phyloP scores from a whole-genome alignment of 495 filamentous ascomycete species.

The Podospora didyma region DNA sequence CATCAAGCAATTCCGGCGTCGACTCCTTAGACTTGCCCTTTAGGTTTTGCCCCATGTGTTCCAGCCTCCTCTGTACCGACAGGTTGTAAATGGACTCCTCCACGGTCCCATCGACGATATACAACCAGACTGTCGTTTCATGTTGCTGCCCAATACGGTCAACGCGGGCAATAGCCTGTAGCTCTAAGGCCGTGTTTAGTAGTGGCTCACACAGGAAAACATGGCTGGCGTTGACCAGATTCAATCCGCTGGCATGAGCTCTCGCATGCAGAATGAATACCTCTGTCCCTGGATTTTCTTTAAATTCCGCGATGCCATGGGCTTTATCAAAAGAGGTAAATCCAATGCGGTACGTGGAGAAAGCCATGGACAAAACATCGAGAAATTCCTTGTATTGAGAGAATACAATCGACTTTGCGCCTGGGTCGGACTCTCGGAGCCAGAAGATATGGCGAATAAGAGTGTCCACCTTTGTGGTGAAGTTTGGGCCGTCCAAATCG shows the following conservation, averaged over 20 bases:
- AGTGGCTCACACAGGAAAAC: constrained; percentile 93
- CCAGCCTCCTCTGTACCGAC: constrained; percentile 70
- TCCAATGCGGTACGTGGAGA: constrained; percentile 65
- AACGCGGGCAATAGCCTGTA: constrained; percentile 90
- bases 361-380: constrained; percentile 63
- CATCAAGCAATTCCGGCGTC: constrained; percentile 37
- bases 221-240: constrained; percentile 86
- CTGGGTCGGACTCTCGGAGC: constrained; percentile 79
- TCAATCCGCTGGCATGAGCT: constrained; percentile 82
- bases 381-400: constrained; percentile 79
- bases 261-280: constrained; percentile 87
- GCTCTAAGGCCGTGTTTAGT: constrained; percentile 86
- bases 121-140: constrained; percentile 91
- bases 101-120: constrained; percentile 81
- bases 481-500: constrained; percentile 65
- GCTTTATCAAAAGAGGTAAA: constrained; percentile 60
- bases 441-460: constrained; percentile 78
- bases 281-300: constrained; percentile 67
- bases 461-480: constrained; percentile 85
- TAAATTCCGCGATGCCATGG: constrained; percentile 68
- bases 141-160: constrained; percentile 89
- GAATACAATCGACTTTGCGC: constrained; percentile 86
- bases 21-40: constrained; percentile 33
- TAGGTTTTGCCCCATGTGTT: constrained; percentile 57
- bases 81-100: constrained; percentile 87